Evolutionary conservation across 495 filamentous ascomycete genomes (phyloP), one percentile per base, ranked within the genome.

Genomic region (Xylaria sp.): DNA sequence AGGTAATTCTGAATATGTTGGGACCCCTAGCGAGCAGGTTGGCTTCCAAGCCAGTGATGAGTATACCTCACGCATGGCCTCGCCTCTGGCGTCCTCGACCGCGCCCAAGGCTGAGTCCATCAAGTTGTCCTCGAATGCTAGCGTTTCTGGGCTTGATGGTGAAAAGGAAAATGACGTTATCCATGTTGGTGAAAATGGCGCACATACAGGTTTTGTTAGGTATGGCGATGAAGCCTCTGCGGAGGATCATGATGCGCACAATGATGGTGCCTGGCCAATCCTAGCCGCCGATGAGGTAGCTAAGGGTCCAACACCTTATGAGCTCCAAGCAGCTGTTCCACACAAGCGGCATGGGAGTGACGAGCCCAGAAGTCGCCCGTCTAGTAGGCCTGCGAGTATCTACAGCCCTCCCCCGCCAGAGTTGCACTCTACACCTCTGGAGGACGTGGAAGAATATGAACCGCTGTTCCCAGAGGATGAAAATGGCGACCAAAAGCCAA

Each of bases 361-460:
- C 19, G 79, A 80, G 31, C 78, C 86, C 19, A 85, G 84, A 58
- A 95, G 92, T 72, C 89, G 92, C 61, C 92, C 92, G 2, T 86
- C 88, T 41, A 97, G 93, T 80, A 83, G 93, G 75, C 89, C 91
- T 41, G 80, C 86, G 40, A 95, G 92, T 77, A 41, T 84, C 35
- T 81, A 84, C 72, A 84, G 79, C 61, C 80, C 82, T 55, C 65
- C 76, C 0, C 75, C 75, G 19, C 78, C 75, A 41, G 82, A 84
- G 46, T 81, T 90, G 43, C 88, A 90, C 68, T 75, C 85, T 44
- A 93, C 92, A 0, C 93, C 94, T 17, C 83, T 98, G 9, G 93
- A 97, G 77, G 90, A 97, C 75, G 92, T 97, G 0, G 92, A 97
- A 68, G 95, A 97, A 77, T 98, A 97, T 76, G 96, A 98, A 78